These are phyloP conservation scores for Infundibulicybe gibba DNA, from an alignment of 768 basidiomycete species.

Conservation along the genomic window DNA sequence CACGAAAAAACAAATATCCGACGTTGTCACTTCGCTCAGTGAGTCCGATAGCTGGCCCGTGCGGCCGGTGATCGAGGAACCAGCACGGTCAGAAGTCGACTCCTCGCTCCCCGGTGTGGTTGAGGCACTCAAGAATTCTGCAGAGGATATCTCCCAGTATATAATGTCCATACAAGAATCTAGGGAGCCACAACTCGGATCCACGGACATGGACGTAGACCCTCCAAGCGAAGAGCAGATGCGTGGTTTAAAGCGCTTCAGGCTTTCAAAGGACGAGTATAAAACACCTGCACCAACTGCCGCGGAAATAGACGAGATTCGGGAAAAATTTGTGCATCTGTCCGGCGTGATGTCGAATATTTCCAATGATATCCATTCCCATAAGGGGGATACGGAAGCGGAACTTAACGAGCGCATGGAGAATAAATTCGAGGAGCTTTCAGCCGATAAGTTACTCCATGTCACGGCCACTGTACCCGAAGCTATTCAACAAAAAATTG, in stretches of 20 bases:
- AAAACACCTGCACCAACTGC: background rate
- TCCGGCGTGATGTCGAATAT: slow-evolving; percentile 13
- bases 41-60: slow-evolving; percentile 26
- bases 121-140: slow-evolving; percentile 15
- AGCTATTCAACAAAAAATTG: slow-evolving; percentile 1
- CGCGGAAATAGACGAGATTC: slow-evolving; percentile 11
- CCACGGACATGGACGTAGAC: slow-evolving; percentile 10
- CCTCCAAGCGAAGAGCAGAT: slow-evolving; percentile 1
- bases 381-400: slow-evolving; percentile 13
- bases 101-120: background rate
- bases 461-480: slow-evolving; percentile 1
- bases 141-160: slow-evolving; percentile 15
- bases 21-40: slow-evolving; percentile 11
- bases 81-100: no score
- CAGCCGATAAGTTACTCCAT: background rate
- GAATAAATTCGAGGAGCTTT: slow-evolving; percentile 12
- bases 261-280: slow-evolving; percentile 11
- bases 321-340: slow-evolving; percentile 12
- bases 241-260: slow-evolving; percentile 23
- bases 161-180: slow-evolving; percentile 11
- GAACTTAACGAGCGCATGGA: slow-evolving; percentile 16
- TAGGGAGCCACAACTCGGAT: background rate
- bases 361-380: slow-evolving; percentile 16
- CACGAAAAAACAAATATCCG: slow-evolving; percentile 11
- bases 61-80: slow-evolving; percentile 11